These are phyloP conservation scores for Ceratocystiopsis brevicomis DNA, from an alignment of 2,329 filamentous ascomycete genomes.

Conservation along the genomic window DNA sequence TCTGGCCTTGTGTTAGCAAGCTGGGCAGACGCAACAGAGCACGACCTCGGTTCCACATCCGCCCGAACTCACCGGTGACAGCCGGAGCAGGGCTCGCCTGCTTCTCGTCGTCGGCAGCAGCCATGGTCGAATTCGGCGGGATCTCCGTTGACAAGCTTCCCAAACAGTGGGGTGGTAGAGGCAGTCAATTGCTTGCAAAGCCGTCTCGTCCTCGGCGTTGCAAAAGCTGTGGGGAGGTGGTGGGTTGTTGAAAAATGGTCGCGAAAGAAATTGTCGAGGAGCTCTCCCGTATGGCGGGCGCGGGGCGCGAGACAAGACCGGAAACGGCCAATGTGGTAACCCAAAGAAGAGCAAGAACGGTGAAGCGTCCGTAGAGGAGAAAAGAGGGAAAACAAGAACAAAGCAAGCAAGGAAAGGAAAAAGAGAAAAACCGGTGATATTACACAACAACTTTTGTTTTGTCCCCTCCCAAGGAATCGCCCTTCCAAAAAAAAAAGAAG, in stretches of 20 bases:
- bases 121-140: conserved; percentile 1
- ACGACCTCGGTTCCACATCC: no score
- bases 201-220: background rate
- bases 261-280: background rate
- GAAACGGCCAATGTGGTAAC: background rate
- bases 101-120: conserved; percentile 4
- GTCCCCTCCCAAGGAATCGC: background rate
- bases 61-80: conserved; percentile 3
- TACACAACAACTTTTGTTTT: conserved; percentile 1
- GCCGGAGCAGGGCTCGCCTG: conserved; percentile 3
- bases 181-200: background rate
- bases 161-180: background rate
- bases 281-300: no score
- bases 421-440: background rate
- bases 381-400: background rate
- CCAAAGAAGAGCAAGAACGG: background rate
- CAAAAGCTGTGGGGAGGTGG: background rate
- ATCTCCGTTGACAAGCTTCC: background rate
- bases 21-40: background rate
- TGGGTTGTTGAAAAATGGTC: background rate
- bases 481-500: background rate
- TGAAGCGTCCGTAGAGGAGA: background rate
- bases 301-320: background rate
- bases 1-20: conserved; percentile 1
- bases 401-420: background rate